Evolutionary conservation across 345 rosid genomes (phyloP).

Genomic region (Brassica carinata): DNA sequence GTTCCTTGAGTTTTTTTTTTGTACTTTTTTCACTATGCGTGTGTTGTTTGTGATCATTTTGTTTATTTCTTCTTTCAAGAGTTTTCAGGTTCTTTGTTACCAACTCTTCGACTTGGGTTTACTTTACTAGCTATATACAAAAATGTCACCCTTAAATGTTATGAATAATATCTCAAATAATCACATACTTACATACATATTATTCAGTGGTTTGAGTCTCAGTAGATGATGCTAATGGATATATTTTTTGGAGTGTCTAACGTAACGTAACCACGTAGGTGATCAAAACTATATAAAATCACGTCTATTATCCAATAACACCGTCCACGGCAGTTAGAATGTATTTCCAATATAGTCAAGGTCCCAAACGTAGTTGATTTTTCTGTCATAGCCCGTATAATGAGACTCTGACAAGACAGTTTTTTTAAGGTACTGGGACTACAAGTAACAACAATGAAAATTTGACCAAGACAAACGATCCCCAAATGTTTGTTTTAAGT

Average conservation of each 20-base stretch:
- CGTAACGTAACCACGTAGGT: not conserved
- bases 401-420: not conserved
- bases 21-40: constrained; percentile 23
- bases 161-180: not conserved
- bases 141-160: not conserved
- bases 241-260: not conserved
- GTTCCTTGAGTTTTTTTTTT: constrained; percentile 23
- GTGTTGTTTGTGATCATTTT: constrained; percentile 34
- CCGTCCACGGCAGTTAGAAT: not conserved
- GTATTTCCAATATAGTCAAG: not conserved
- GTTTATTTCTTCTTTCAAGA: constrained; percentile 26
- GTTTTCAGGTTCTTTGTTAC: not conserved
- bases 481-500: not conserved
- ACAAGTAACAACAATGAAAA: constrained; percentile 3
- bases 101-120: not conserved
- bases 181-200: not conserved
- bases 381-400: not conserved
- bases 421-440: not conserved
- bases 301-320: not conserved
- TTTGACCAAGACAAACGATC: constrained; percentile 31
- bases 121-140: not conserved
- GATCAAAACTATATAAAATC: not conserved
- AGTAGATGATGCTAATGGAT: not conserved
- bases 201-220: not conserved
- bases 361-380: not conserved